Percentiles rank a stretch among this genome's conserved stretches.
Evolutionary conservation across 148 eudicot genomes (phyloP).

Genomic region (Spergularia marina): DNA sequence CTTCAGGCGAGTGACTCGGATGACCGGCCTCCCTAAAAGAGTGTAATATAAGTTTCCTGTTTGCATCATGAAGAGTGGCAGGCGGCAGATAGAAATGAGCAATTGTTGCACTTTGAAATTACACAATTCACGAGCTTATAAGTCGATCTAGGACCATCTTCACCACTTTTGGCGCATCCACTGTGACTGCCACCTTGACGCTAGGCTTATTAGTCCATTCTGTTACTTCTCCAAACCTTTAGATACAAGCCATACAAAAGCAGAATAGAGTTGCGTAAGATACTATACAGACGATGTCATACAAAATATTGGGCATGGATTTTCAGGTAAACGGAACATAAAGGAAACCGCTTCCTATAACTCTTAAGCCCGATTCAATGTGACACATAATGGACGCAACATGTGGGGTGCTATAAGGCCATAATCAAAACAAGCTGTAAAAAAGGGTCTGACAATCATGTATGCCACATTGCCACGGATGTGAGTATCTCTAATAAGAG

Average conservation of each 20-base stretch:
- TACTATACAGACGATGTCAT: neutral
- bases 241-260: neutral
- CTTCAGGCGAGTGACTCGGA: neutral
- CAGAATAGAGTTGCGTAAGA: neutral
- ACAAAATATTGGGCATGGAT: neutral
- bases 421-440: neutral
- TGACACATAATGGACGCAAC: neutral
- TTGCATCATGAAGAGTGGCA: neutral
- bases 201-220: constrained; percentile 85
- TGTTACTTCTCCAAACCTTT: constrained; percentile 69
- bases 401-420: neutral
- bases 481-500: neutral
- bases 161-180: constrained; percentile 73
- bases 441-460: too few species aligned
- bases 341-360: neutral
- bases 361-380: neutral
- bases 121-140: constrained; percentile 34
- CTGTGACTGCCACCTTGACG: constrained; percentile 94
- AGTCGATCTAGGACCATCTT: constrained; percentile 86
- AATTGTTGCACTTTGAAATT: neutral
- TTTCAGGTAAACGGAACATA: neutral
- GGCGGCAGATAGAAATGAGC: neutral
- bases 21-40: neutral
- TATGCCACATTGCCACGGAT: too few species aligned
- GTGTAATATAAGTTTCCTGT: neutral